Conservation (phyloP, 2,329 filamentous ascomycete genomes). For the Pyrenophora tritici-repentis region DNA sequence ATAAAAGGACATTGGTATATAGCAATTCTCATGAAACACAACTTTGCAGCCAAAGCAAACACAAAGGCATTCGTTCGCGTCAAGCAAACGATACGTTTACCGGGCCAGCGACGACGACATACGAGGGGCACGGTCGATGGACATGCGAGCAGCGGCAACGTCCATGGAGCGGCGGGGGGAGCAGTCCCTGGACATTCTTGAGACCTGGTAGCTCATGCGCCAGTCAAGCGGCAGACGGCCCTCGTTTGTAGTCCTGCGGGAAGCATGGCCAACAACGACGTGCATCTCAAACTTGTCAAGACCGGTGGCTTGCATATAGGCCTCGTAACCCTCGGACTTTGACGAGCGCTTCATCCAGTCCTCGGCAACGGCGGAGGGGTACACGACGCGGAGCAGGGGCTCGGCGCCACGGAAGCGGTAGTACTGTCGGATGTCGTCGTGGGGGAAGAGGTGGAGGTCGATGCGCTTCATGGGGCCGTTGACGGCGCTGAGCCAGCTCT, state of each 20-base stretch:
- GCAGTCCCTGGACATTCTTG: slow-evolving; percentile 11
- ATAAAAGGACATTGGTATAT: too few species aligned
- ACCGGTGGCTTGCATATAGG: slow-evolving; percentile 12
- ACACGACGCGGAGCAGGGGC: slow-evolving; percentile 20
- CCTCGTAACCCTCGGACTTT: slow-evolving; percentile 18
- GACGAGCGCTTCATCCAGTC: slow-evolving; percentile 20
- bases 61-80: too few species aligned
- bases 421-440: slow-evolving; percentile 20
- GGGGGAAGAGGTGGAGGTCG: slow-evolving; percentile 18
- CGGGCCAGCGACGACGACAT: not conserved
- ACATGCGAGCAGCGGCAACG: slow-evolving; percentile 13
- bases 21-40: too few species aligned
- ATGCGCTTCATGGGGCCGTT: slow-evolving; percentile 19
- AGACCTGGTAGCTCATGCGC: slow-evolving; percentile 16
- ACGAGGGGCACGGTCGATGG: slow-evolving; percentile 7
- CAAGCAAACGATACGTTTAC: too few species aligned
- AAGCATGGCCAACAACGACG: slow-evolving; percentile 19
- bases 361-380: slow-evolving; percentile 14
- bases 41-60: too few species aligned
- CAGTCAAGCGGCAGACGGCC: slow-evolving; percentile 18
- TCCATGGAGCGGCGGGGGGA: slow-evolving; percentile 14
- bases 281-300: slow-evolving; percentile 16
- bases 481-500: slow-evolving; percentile 13
- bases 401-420: slow-evolving; percentile 22
- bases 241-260: slow-evolving; percentile 14